phyloP scores from a whole-genome alignment of 805 yeast species.

The Tetrapisispora fleetii region DNA sequence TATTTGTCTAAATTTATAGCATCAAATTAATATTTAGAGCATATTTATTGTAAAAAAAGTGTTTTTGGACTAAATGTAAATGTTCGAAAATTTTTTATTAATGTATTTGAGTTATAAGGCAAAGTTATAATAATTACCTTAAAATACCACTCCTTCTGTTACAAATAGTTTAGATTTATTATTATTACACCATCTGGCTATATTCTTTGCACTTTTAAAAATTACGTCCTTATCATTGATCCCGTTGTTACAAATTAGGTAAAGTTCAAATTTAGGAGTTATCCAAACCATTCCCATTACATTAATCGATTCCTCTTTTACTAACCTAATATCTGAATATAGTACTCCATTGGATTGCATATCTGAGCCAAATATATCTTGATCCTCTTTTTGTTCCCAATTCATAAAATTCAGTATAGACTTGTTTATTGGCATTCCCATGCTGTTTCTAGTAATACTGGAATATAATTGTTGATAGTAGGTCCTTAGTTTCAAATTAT shows the following conservation, averaged over 20 bases:
- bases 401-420: conserved; percentile 39
- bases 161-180: conserved; percentile 64
- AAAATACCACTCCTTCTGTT: conserved; percentile 62
- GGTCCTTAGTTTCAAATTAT: conserved; percentile 18
- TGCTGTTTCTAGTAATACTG: conserved; percentile 17
- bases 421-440: conserved; percentile 22
- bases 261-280: conserved; percentile 53
- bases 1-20: not conserved
- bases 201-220: conserved; percentile 49
- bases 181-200: conserved; percentile 67
- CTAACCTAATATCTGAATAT: conserved; percentile 3
- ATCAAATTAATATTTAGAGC: not conserved
- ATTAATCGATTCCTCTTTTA: conserved; percentile 13
- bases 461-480: conserved; percentile 23
- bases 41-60: not conserved
- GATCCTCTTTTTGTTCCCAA: conserved; percentile 25
- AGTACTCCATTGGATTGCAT: not conserved
- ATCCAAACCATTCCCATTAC: conserved; percentile 43
- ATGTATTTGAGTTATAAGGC: too few relatives aligned
- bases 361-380: not conserved
- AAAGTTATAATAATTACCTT: not conserved
- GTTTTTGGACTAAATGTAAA: too few relatives aligned
- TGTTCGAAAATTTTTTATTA: too few relatives aligned
- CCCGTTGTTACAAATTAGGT: conserved; percentile 44
- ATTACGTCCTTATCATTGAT: conserved; percentile 45